Evolutionary conservation across 176 grass and related monocot species (phyloP), one percentile per base, ranked within the genome.

Genomic region (Pharus latifolius): DNA sequence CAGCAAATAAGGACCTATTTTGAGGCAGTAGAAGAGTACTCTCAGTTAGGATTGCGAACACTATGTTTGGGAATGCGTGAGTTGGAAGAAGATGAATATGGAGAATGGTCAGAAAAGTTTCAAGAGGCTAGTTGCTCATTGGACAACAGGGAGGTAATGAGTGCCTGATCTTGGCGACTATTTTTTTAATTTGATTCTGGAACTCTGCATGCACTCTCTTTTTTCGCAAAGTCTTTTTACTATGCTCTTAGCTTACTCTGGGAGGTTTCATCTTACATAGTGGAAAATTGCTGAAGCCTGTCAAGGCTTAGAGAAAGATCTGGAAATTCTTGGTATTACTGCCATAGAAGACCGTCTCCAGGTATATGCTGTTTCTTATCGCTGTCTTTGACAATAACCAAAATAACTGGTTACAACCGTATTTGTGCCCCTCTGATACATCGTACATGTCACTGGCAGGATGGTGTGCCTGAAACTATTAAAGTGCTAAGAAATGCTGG

Each of bases 401-500:
- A 29, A 58, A 50, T 42, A 24, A 65, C 10, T n/a, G 58, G 28
- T 50, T 48, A 29, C 40, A 72, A 67, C 40, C 49, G 34, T 60
- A 60, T 77, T n/a, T 20, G 59, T 76, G 32, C 58, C 56, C 10
- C 34, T 40, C 31, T 70, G 29, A 75, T 67, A 52, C 25, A 79
- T 73, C 55, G 9, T 67, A 6, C 17, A 17, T 87, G 28, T 82
- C 65, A 9, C 62, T 76, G 15, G 52, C 70, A 96, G 93, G 88
- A 84, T 80, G 93, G 93, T 75, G 88, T 96, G 26, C 93, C 93
- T 44, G 89, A 96, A 92, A 96, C 93, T 23, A 90, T 96, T 73
- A 85, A 86, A 70, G 74, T 83, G 77, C 72, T 96, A n/a, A 87
- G 83, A 60, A 84, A 82, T 71, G 88, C 93, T 45, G 93, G 93